Conservation (phyloP, 768 basidiomycete genomes). For the Harrya chromipes region DNA sequence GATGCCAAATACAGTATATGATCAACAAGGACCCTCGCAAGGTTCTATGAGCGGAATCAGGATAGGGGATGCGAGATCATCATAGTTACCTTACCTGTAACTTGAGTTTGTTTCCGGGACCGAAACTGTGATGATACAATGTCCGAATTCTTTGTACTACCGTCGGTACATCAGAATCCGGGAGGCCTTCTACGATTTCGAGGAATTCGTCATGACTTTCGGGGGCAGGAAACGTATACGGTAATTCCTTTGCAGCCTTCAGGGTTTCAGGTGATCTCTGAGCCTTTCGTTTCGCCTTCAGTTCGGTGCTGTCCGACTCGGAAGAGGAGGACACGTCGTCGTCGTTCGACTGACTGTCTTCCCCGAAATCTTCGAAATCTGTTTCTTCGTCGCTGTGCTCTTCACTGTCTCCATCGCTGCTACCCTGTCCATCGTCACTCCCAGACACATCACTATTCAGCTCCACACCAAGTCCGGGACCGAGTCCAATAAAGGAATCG, state of each 20-base stretch:
- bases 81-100: conserved; percentile 63
- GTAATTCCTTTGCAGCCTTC: conserved; percentile 58
- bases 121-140: conserved; percentile 90
- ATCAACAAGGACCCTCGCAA: conserved; percentile 81
- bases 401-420: conserved; percentile 35
- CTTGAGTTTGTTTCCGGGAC: conserved; percentile 86
- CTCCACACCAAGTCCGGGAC: conserved; percentile 37
- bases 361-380: conserved; percentile 32
- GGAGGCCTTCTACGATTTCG: conserved; percentile 69
- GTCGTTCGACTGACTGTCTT: conserved; percentile 36
- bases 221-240: conserved; percentile 92
- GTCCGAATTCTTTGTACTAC: conserved; percentile 90
- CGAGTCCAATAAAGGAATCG: conserved; percentile 34
- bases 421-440: conserved; percentile 30
- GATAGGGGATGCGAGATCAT: not conserved
- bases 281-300: conserved; percentile 34
- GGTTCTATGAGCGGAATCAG: conserved; percentile 43
- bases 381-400: conserved; percentile 27
- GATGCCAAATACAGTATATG: conserved; percentile 77
- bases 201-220: conserved; percentile 84
- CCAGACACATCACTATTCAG: conserved; percentile 39
- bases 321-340: conserved; percentile 38
- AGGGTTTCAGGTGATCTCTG: conserved; percentile 31
- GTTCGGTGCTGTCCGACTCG: conserved; percentile 40
- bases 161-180: conserved; percentile 68